These are phyloP conservation scores for Globisporangium megalacanthum DNA, from an alignment of 352 stramenopile genomes.

Conservation along the genomic window DNA sequence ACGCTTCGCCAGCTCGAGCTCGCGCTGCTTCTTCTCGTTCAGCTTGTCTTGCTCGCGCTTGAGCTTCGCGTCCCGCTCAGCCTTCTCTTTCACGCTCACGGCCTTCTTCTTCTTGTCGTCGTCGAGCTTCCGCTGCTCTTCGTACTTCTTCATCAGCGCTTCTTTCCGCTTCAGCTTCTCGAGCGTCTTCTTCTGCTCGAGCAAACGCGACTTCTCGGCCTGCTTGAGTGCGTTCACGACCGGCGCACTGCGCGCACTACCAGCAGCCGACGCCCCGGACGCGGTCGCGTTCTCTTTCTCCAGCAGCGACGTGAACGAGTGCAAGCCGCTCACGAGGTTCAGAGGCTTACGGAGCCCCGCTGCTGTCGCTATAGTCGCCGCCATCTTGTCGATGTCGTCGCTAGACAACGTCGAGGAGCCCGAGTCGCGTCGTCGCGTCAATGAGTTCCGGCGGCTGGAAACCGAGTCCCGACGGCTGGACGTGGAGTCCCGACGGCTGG, in stretches of 20 bases:
- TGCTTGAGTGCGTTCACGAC: slow-evolving; percentile 68
- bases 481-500: slow-evolving; percentile 7
- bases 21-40: slow-evolving; percentile 54
- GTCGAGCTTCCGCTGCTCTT: slow-evolving; percentile 57
- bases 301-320: slow-evolving; percentile 69
- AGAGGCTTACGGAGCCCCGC: slow-evolving; percentile 27
- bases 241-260: slow-evolving; percentile 38
- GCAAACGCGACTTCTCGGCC: slow-evolving; percentile 53
- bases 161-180: slow-evolving; percentile 64
- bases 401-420: slow-evolving; percentile 42
- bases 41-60: slow-evolving; percentile 49
- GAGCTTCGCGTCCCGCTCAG: slow-evolving; percentile 43
- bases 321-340: slow-evolving; percentile 68
- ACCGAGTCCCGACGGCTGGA: slow-evolving; percentile 5
- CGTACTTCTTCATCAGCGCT: slow-evolving; percentile 60
- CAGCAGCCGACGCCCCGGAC: slow-evolving; percentile 13
- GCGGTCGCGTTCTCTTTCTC: slow-evolving; percentile 38
- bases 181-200: slow-evolving; percentile 62
- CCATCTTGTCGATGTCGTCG: slow-evolving; percentile 4
- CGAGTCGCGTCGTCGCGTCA: slow-evolving; percentile 27
- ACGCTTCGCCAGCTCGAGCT: slow-evolving; percentile 55
- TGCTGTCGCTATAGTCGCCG: too few species aligned
- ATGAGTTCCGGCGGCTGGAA: slow-evolving; percentile 7
- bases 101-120: slow-evolving; percentile 64
- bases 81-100: slow-evolving; percentile 51